A percentile compares a stretch with the other conserved stretches of the same genome.
Conservation (phyloP, 805 yeast species). For the Nakazawaea anatomiae region DNA sequence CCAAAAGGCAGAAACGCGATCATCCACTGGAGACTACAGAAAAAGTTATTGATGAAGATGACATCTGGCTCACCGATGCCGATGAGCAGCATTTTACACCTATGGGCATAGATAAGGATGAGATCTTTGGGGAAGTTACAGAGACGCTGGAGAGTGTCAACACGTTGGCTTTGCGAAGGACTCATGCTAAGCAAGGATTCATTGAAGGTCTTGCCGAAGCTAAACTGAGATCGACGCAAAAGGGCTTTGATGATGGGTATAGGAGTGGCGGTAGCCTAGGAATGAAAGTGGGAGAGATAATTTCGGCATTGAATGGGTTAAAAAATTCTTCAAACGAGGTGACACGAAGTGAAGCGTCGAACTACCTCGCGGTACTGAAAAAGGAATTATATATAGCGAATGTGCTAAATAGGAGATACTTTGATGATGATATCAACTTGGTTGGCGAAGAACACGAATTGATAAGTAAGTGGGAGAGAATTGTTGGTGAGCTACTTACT, state of each 20-base stretch:
- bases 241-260: conserved; percentile 78
- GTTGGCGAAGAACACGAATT: conserved; percentile 22
- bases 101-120: conserved; percentile 18
- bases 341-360: not conserved
- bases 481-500: not conserved
- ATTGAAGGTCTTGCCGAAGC: conserved; percentile 70
- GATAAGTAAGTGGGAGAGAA: conserved; percentile 19
- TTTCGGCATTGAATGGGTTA: conserved; percentile 37
- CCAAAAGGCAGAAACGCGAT: not conserved
- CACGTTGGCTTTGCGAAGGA: conserved; percentile 39
- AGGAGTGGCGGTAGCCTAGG: conserved; percentile 74
- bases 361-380: conserved; percentile 29
- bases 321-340: not conserved
- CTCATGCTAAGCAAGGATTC: conserved; percentile 76
- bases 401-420: conserved; percentile 49
- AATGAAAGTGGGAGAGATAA: conserved; percentile 51
- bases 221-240: conserved; percentile 65
- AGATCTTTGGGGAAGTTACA: conserved; percentile 29
- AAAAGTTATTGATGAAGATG: conserved; percentile 16
- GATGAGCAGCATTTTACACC: conserved; percentile 23
- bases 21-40: not conserved
- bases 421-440: conserved; percentile 42
- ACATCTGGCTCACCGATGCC: conserved; percentile 28
- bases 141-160: conserved; percentile 16
- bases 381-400: conserved; percentile 53